These are phyloP conservation scores for Citrus mangshanensis DNA, from an alignment of 345 rosid species.

Conservation along the genomic window DNA sequence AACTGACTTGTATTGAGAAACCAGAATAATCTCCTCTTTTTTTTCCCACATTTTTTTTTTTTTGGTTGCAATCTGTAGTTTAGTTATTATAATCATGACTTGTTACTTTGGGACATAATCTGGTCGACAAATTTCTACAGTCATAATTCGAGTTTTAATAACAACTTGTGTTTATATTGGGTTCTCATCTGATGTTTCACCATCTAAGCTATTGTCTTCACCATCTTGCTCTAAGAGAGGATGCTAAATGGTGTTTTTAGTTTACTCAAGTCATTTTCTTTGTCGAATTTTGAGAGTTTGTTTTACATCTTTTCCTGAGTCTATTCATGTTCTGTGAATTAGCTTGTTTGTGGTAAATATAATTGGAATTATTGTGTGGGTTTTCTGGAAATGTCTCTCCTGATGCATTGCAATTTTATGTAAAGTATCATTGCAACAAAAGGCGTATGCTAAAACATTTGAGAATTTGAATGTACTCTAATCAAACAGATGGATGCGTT, in stretches of 20 bases:
- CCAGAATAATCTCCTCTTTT: slow-evolving; percentile 7
- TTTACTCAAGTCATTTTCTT: background rate
- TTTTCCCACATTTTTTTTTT: background rate
- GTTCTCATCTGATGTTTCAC: background rate
- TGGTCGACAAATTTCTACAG: background rate
- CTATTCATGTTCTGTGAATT: background rate
- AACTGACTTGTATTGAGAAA: slow-evolving; percentile 13
- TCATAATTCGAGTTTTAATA: background rate
- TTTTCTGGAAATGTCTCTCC: background rate
- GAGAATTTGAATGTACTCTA: background rate
- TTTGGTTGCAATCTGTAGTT: background rate
- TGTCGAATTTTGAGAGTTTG: background rate
- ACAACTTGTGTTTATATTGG: background rate
- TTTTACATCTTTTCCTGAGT: background rate
- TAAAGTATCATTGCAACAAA: background rate
- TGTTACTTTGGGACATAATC: background rate
- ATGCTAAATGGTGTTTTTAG: background rate
- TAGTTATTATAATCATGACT: background rate
- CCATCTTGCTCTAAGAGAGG: background rate
- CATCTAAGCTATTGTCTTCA: background rate
- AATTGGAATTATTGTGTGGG: background rate
- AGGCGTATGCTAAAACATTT: background rate
- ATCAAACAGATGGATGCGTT: background rate
- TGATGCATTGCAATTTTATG: background rate
- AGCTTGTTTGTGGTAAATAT: background rate